phyloP scores from a whole-genome alignment of 2,329 filamentous ascomycete genomes.

The Cladorrhinum sp. region DNA sequence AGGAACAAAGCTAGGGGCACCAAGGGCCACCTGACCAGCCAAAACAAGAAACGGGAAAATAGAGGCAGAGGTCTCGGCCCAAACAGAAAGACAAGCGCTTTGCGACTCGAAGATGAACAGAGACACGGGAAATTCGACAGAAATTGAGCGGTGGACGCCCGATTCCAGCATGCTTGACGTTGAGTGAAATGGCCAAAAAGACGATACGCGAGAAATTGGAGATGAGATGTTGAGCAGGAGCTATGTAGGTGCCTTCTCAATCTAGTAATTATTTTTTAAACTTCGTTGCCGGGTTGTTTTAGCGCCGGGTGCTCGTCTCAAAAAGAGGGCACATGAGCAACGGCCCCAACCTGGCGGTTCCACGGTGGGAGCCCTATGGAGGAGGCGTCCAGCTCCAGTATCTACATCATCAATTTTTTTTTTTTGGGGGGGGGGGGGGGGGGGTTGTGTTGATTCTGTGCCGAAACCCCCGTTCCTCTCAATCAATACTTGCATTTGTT shows the following conservation, averaged over 20 bases:
- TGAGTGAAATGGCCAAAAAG: background rate
- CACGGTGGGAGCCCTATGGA: conserved; percentile 13
- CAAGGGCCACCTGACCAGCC: background rate
- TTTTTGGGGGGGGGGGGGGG: too few relatives aligned
- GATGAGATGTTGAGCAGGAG: background rate
- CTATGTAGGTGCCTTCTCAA: background rate
- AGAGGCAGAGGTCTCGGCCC: background rate
- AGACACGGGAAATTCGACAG: background rate
- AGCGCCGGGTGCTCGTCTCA: conserved; percentile 41
- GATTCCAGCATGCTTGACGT: background rate
- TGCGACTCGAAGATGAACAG: background rate
- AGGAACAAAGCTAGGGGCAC: background rate
- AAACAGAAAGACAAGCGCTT: background rate
- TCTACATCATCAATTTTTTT: conserved; percentile 11
- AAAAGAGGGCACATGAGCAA: conserved; percentile 46
- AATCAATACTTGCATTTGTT: background rate
- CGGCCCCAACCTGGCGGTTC: conserved; percentile 40
- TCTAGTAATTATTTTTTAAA: conserved; percentile 20
- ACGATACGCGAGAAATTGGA: background rate
- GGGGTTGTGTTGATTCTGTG: background rate
- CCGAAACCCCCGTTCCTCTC: background rate
- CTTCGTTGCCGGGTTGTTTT: conserved; percentile 38
- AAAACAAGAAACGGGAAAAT: background rate
- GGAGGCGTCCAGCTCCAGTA: background rate
- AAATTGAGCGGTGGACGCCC: background rate